phyloP scores from a whole-genome alignment of 495 filamentous ascomycete species.

The Oidiodendron maius region DNA sequence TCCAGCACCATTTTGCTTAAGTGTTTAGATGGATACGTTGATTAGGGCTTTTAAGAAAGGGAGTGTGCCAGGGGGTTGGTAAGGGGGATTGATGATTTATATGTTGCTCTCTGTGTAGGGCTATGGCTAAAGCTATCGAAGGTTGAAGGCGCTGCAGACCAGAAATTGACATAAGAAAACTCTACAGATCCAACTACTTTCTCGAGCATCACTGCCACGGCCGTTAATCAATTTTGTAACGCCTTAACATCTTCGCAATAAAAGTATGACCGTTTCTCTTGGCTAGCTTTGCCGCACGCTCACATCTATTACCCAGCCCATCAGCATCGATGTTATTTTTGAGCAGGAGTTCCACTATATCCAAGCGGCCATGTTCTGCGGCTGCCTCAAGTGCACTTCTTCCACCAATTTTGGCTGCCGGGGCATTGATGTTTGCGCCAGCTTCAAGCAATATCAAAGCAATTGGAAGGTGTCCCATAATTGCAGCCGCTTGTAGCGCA shows the following conservation, averaged over 20 bases:
- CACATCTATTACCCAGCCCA: neutral
- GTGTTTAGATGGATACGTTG: no score
- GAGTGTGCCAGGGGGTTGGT: no score
- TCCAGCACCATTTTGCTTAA: no score
- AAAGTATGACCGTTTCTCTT: constrained; percentile 5
- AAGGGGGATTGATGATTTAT: no score
- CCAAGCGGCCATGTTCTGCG: constrained; percentile 16
- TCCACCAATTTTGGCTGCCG: constrained; percentile 2
- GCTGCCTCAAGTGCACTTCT: constrained; percentile 13
- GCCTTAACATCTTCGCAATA: constrained; percentile 8
- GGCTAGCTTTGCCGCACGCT: constrained; percentile 10
- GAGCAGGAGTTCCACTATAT: constrained; percentile 16
- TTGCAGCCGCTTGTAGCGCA: constrained; percentile 10
- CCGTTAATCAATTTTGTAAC: no score
- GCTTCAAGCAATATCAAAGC: constrained; percentile 7
- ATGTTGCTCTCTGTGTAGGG: no score
- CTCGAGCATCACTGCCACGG: no score
- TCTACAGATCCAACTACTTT: no score
- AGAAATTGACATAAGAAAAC: no score
- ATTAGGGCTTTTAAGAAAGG: no score
- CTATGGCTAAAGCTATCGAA: no score
- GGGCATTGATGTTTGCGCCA: constrained; percentile 20
- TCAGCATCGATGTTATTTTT: constrained; percentile 9
- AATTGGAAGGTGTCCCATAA: constrained; percentile 6
- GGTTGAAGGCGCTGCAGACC: no score